Evolutionary conservation across 2,329 filamentous ascomycete genomes (phyloP), one percentile per base, ranked within the genome.

Genomic region (Amauroascus niger): DNA sequence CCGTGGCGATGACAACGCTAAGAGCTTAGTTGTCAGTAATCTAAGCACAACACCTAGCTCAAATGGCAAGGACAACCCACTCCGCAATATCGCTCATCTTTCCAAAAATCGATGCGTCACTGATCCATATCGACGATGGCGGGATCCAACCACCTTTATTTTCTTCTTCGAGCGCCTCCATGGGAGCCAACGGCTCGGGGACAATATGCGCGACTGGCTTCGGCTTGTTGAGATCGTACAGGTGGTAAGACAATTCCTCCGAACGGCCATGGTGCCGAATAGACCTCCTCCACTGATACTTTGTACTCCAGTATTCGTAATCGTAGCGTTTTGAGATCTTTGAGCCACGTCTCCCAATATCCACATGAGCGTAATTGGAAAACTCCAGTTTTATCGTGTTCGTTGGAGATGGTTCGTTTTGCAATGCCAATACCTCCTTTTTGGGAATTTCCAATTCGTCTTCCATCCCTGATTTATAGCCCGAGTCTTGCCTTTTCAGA

Each of bases 301-400:
- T 79, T 61, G 84, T 79, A 24, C 88, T 88, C 93, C 93, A 97
- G 76, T 95, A 95, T 65, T 91, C 86, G 63, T 95, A 96, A 53
- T 89, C 87, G 68, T 96, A 97, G 57, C 82, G 80, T 71, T 89
- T 91, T 58, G 77, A 77, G 43, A 77, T 74, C 60, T 81, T 83
- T 49, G 78, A 74, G 6, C 85, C 85, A 22, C 80, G 77, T 40
- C 87, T 81, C 60, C 80, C 82, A 49, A 98, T 73, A 59, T 95
- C 87, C 39, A 97, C 82, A 62, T 93, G 88, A 1, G 91, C 91
- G 67, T 98, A 98, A 73, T 97, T 98, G 60, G 88, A 94, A 67
- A 96, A 98, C 67, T 97, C 91, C 32, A 98, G 79, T 70, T 89
- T 87, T 67, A 91, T 86, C 33, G 79, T 84, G 68, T 95, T 88